These are phyloP conservation scores for Chlorella vulgaris DNA, from an alignment of 139 green algal species.

Conservation along the genomic window DNA sequence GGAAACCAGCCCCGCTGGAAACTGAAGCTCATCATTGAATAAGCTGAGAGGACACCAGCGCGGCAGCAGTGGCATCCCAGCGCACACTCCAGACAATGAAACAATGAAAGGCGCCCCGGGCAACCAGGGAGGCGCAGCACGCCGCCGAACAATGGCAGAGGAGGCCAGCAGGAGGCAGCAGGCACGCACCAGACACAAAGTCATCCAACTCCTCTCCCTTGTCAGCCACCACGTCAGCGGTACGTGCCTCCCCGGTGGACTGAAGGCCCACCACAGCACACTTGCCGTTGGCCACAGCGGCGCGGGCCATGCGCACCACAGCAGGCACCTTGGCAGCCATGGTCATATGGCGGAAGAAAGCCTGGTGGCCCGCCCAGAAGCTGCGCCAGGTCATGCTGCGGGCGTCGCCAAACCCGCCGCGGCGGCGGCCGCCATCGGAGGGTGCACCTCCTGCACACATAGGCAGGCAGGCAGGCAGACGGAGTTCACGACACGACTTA, in stretches of 20 bases:
- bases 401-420: conserved; percentile 28
- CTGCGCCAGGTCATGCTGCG: conserved; percentile 59
- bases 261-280: conserved; percentile 79
- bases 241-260: conserved; percentile 71
- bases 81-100: too few species aligned
- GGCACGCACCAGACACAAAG: conserved; percentile 55
- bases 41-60: too few species aligned
- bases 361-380: conserved; percentile 74
- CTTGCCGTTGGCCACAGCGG: conserved; percentile 59
- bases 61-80: too few species aligned
- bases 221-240: conserved; percentile 59
- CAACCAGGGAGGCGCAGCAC: background rate
- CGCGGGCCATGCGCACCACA: conserved; percentile 51
- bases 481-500: too few species aligned
- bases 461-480: background rate
- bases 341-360: conserved; percentile 83
- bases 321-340: conserved; percentile 78
- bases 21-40: too few species aligned
- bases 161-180: background rate
- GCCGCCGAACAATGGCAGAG: background rate
- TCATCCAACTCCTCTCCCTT: conserved; percentile 57
- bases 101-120: too few species aligned
- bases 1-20: too few species aligned
- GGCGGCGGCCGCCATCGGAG: background rate
- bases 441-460: background rate